phyloP scores from a whole-genome alignment of 305 asterid species.

The Fraxinus platypoda region DNA sequence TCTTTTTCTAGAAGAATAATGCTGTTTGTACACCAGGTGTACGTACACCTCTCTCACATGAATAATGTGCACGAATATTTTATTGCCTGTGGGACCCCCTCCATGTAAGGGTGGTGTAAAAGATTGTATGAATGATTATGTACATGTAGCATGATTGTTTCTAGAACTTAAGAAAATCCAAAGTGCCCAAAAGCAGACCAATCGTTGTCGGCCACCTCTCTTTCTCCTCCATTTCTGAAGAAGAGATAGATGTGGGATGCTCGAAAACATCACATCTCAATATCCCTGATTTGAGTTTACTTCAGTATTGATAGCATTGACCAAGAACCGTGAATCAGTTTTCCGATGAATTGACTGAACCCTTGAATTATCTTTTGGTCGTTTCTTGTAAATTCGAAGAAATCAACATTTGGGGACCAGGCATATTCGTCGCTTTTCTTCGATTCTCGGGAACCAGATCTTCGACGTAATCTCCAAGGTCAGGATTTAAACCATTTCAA shows the following conservation, averaged over 20 bases:
- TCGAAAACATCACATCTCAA: neutral
- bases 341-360: neutral
- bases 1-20: neutral
- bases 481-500: neutral
- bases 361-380: neutral
- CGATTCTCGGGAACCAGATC: conserved; percentile 12
- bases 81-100: no score
- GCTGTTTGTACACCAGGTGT: no score
- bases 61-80: no score
- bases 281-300: neutral
- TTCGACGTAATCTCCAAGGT: neutral
- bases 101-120: no score
- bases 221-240: conserved; percentile 10
- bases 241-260: neutral
- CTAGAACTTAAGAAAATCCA: neutral
- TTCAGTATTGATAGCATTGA: neutral
- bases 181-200: neutral
- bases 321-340: neutral
- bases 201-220: conserved; percentile 24
- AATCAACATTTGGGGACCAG: conserved; percentile 17
- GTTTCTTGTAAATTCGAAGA: neutral
- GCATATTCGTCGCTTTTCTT: neutral
- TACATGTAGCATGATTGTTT: no score
- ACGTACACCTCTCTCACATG: no score
- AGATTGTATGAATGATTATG: no score